Evolutionary conservation across 2,329 filamentous ascomycete genomes (phyloP).

Genomic region (Claviceps sp.): DNA sequence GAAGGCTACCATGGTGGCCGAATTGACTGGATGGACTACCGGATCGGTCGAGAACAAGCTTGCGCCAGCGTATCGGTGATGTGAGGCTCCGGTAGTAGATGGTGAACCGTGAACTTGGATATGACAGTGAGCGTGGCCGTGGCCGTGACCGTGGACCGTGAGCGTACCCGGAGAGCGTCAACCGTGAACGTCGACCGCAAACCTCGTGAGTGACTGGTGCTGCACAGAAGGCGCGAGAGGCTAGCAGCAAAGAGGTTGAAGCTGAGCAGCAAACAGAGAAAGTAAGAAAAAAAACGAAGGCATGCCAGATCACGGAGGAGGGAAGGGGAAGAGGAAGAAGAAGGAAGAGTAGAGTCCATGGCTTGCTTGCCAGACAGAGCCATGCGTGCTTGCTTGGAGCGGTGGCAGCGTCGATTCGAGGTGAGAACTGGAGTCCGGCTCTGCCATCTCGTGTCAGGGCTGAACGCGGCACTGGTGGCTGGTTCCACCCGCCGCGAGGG

Average conservation of each 20-base stretch:
- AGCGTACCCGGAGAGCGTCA: no score
- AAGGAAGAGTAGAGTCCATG: no score
- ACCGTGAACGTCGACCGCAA: no score
- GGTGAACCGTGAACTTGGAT: no score
- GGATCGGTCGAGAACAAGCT: neutral
- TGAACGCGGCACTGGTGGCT: neutral
- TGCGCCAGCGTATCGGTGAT: neutral
- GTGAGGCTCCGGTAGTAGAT: no score
- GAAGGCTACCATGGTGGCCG: constrained; percentile 11
- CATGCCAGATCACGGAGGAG: neutral
- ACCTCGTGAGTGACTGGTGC: neutral
- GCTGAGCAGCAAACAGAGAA: neutral
- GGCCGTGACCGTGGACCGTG: neutral
- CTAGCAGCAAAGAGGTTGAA: neutral
- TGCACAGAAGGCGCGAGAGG: neutral
- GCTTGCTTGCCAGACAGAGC: neutral
- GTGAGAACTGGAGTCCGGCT: neutral
- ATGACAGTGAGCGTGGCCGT: no score
- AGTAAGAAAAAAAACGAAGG: neutral
- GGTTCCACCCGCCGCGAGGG: no score
- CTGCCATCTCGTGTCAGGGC: neutral
- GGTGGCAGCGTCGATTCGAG: neutral
- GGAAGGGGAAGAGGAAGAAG: neutral
- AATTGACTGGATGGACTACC: neutral
- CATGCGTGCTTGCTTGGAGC: neutral